These are phyloP conservation scores for Plasmodium relictum DNA, from an alignment of 169 alveolate species.

Conservation along the genomic window DNA sequence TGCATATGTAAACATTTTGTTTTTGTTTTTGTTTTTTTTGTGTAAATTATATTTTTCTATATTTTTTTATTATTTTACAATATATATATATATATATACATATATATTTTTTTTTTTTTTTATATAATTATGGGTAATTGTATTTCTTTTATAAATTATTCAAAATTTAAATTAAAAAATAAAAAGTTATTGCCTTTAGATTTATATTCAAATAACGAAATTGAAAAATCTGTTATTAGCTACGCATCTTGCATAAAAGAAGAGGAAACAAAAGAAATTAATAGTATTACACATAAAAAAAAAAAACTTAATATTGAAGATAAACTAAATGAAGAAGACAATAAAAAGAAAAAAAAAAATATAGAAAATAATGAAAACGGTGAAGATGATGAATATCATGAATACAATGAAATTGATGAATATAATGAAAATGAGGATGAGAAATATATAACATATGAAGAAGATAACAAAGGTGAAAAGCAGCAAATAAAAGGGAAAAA, in stretches of 20 bases:
- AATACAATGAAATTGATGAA: not conserved
- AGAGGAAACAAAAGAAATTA: not conserved
- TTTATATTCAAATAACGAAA: conserved; percentile 7
- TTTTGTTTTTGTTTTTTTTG: not conserved
- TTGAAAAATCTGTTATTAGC: not conserved
- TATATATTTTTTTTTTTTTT: not conserved
- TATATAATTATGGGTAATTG: conserved; percentile 56
- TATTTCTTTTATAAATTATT: conserved; percentile 34
- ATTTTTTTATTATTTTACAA: no score
- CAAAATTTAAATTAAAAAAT: conserved; percentile 43
- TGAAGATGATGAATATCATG: not conserved
- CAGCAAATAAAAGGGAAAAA: conserved; percentile 8
- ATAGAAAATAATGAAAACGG: not conserved
- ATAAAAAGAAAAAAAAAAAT: not conserved
- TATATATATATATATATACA: no score
- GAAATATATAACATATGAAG: conserved; percentile 4
- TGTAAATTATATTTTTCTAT: not conserved
- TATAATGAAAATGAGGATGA: not conserved
- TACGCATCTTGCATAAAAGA: not conserved
- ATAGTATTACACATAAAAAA: no score
- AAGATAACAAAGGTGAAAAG: not conserved
- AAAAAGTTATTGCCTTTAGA: conserved; percentile 1
- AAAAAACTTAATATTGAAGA: no score
- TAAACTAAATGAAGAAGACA: not conserved
- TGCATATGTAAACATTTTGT: not conserved